A percentile compares a stretch with the other conserved stretches of the same genome.
Conservation (phyloP, 495 filamentous ascomycete species). For the Clavariopsis aquatica region DNA sequence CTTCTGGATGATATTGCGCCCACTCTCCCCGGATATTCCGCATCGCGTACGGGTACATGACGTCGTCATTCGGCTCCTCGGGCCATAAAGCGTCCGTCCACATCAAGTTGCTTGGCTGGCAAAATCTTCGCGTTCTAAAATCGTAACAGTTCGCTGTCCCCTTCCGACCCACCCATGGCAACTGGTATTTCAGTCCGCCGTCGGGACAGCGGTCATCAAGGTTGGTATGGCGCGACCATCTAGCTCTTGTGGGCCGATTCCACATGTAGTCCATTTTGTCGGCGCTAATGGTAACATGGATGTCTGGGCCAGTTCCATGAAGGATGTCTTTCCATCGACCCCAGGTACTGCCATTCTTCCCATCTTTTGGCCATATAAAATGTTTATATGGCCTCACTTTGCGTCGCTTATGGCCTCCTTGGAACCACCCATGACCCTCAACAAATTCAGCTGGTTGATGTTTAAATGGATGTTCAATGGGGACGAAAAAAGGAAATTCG, state of each 20-base stretch:
- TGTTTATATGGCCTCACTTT: conserved; percentile 35
- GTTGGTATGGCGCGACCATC: conserved; percentile 22
- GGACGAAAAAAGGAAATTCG: not conserved
- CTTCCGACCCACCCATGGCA: conserved; percentile 3
- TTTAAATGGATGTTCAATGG: not conserved
- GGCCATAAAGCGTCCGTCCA: conserved; percentile 33
- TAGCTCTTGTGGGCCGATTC: conserved; percentile 20
- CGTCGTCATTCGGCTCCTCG: conserved; percentile 10
- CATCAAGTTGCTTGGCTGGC: not conserved
- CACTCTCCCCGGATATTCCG: conserved; percentile 23
- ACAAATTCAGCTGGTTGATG: not conserved
- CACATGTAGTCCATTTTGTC: conserved; percentile 33
- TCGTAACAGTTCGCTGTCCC: conserved; percentile 32
- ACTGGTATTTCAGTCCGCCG: not conserved
- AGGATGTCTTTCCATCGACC: conserved; percentile 44
- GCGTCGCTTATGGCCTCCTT: conserved; percentile 10
- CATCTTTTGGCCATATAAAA: conserved; percentile 44
- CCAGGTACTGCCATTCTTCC: conserved; percentile 33
- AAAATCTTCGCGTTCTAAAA: conserved; percentile 29
- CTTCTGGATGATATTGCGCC: conserved; percentile 3
- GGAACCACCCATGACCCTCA: conserved; percentile 26
- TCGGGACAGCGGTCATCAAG: conserved; percentile 28
- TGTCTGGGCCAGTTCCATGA: conserved; percentile 41
- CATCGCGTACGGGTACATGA: conserved; percentile 11
- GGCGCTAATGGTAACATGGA: conserved; percentile 40